Evolutionary conservation across 2,329 filamentous ascomycete species (phyloP).

Genomic region (Claviceps pazoutovae): DNA sequence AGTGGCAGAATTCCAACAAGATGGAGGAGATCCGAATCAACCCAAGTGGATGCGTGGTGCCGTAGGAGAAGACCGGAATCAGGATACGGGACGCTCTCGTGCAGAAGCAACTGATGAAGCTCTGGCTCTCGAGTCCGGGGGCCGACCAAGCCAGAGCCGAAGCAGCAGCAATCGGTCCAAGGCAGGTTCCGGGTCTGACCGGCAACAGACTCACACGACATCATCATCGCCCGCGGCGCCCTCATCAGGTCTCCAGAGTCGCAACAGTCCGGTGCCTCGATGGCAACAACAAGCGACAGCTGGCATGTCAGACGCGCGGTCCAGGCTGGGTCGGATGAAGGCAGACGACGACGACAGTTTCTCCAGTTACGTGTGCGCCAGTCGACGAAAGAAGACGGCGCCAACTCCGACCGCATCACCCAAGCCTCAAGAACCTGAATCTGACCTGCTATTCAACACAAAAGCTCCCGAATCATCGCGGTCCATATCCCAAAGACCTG

Average conservation of each 20-base stretch:
- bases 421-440: slow-evolving; percentile 26
- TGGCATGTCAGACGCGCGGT: slow-evolving; percentile 20
- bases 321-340: slow-evolving; percentile 52
- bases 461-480: slow-evolving; percentile 22
- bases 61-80: slow-evolving; percentile 28
- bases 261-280: slow-evolving; percentile 35
- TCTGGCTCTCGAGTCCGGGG: slow-evolving; percentile 60
- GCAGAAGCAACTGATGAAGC: slow-evolving; percentile 54
- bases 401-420: slow-evolving; percentile 29
- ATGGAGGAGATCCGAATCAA: slow-evolving; percentile 54
- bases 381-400: slow-evolving; percentile 57
- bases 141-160: slow-evolving; percentile 33
- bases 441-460: slow-evolving; percentile 49
- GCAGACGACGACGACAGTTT: slow-evolving; percentile 54
- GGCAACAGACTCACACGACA: slow-evolving; percentile 30
- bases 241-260: slow-evolving; percentile 29
- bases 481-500: slow-evolving; percentile 21
- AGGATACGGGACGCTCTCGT: slow-evolving; percentile 15
- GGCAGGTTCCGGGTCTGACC: slow-evolving; percentile 13
- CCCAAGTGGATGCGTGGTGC: slow-evolving; percentile 92
- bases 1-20: slow-evolving; percentile 68
- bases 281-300: slow-evolving; percentile 41
- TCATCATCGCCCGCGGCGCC: slow-evolving; percentile 35
- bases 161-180: slow-evolving; percentile 15
- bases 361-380: slow-evolving; percentile 78